A percentile compares a stretch with the other conserved stretches of the same genome.
Conservation (phyloP, 2,329 filamentous ascomycete species). For the Colletotrichum agaves region DNA sequence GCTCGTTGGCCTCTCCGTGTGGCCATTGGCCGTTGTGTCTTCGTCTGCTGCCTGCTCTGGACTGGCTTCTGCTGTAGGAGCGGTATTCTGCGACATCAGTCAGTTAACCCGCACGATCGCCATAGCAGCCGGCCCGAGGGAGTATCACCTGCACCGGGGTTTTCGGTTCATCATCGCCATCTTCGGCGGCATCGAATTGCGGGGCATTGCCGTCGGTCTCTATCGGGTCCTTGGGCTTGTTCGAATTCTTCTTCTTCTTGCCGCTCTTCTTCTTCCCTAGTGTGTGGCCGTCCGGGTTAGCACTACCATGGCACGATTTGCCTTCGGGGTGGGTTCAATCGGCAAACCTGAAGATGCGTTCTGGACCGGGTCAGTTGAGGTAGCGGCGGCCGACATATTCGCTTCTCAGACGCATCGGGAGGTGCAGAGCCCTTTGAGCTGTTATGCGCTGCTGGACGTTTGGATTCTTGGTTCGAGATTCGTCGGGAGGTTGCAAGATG, state of each 20-base stretch:
- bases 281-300: constrained; percentile 18
- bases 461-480: constrained; percentile 8
- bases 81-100: constrained; percentile 38
- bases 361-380: constrained; percentile 41
- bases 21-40: constrained; percentile 40
- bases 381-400: constrained; percentile 45
- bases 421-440: constrained; percentile 36
- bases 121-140: constrained; percentile 11
- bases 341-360: constrained; percentile 44
- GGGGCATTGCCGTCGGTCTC: constrained; percentile 48
- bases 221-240: constrained; percentile 56
- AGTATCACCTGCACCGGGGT: constrained; percentile 47
- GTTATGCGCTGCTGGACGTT: constrained; percentile 12
- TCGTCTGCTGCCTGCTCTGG: constrained; percentile 40
- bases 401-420: constrained; percentile 36
- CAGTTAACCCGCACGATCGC: constrained; percentile 33
- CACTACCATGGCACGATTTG: constrained; percentile 7
- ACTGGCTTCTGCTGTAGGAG: constrained; percentile 43
- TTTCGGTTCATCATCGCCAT: constrained; percentile 58
- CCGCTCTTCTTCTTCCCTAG: constrained; percentile 67
- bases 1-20: constrained; percentile 38
- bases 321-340: constrained; percentile 2
- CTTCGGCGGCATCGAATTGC: constrained; percentile 48
- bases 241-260: constrained; percentile 68
- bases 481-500: constrained; percentile 23